These are phyloP conservation scores for Termitomyces heimii DNA, from an alignment of 768 basidiomycete species.

Conservation along the genomic window DNA sequence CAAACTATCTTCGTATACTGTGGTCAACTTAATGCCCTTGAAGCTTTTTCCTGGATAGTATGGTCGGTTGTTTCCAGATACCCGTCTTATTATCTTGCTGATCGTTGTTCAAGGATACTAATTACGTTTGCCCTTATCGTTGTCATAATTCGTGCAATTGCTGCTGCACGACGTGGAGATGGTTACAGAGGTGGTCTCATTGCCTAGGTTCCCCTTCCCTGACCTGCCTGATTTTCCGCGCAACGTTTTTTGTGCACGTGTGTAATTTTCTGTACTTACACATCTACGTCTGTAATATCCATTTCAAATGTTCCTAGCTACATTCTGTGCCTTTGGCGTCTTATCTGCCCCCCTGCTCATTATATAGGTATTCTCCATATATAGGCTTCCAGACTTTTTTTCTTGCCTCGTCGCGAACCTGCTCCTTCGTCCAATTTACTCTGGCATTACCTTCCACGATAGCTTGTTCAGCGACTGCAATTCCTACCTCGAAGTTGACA, in stretches of 20 bases:
- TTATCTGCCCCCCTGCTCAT: conserved; percentile 36
- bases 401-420: conserved; percentile 45
- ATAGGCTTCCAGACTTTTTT: conserved; percentile 57
- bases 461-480: conserved; percentile 77
- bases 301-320: neutral
- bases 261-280: neutral
- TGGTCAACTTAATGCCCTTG: conserved; percentile 68
- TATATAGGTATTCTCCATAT: conserved; percentile 62
- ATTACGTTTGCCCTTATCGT: conserved; percentile 55
- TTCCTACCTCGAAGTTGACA: conserved; percentile 76
- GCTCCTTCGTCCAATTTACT: conserved; percentile 52
- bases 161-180: conserved; percentile 58
- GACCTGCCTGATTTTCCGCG: too few relatives aligned
- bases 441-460: conserved; percentile 63
- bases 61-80: conserved; percentile 39
- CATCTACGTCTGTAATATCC: neutral
- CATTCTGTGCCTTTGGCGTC: neutral
- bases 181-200: conserved; percentile 56
- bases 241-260: too few relatives aligned
- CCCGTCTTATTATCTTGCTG: neutral
- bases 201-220: neutral
- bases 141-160: conserved; percentile 55
- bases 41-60: conserved; percentile 71
- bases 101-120: conserved; percentile 43
- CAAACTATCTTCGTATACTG: conserved; percentile 54